Percentiles rank a stretch among this genome's conserved stretches.
Evolutionary conservation across 352 stramenopile species (phyloP).

Genomic region (Phytophthora hibernalis): DNA sequence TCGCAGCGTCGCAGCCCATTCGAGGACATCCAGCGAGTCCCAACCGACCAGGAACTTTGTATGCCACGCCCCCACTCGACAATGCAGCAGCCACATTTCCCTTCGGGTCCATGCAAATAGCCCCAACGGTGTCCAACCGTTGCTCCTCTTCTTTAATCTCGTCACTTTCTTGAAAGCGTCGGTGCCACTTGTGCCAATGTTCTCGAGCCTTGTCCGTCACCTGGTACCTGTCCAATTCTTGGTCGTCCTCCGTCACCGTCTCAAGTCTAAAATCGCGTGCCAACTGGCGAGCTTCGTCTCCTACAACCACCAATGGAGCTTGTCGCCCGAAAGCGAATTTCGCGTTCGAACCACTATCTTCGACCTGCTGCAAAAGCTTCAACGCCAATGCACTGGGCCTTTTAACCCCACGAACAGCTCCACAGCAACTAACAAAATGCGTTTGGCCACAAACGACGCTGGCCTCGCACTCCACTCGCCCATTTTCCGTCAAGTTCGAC

Average conservation of each 20-base stretch:
- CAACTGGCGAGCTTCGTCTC: constrained; percentile 44
- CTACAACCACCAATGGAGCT: constrained; percentile 65
- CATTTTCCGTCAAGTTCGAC: constrained; percentile 59
- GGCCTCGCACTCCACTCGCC: constrained; percentile 64
- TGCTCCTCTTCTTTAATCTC: constrained; percentile 1
- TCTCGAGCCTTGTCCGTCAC: constrained; percentile 39
- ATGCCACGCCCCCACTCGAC: constrained; percentile 74
- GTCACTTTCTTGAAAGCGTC: constrained; percentile 31
- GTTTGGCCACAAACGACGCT: constrained; percentile 58
- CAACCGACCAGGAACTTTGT: constrained; percentile 70
- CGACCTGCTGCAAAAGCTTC: constrained; percentile 45
- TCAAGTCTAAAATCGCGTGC: constrained; percentile 49
- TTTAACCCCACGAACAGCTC: constrained; percentile 51
- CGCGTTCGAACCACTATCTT: not conserved
- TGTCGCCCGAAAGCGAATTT: constrained; percentile 52
- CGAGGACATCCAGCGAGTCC: constrained; percentile 72
- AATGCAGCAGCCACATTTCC: constrained; percentile 65
- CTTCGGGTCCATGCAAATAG: constrained; percentile 59
- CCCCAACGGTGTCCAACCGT: constrained; percentile 67
- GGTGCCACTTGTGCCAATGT: constrained; percentile 62
- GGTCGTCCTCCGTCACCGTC: constrained; percentile 29
- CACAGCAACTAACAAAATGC: constrained; percentile 49
- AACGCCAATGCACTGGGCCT: constrained; percentile 56
- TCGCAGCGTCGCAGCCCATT: constrained; percentile 61
- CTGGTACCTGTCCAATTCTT: constrained; percentile 44